A percentile compares a stretch with the other conserved stretches of the same genome.
These are phyloP conservation scores for Tylopilus felleus DNA, from an alignment of 768 basidiomycete species.

Conservation along the genomic window DNA sequence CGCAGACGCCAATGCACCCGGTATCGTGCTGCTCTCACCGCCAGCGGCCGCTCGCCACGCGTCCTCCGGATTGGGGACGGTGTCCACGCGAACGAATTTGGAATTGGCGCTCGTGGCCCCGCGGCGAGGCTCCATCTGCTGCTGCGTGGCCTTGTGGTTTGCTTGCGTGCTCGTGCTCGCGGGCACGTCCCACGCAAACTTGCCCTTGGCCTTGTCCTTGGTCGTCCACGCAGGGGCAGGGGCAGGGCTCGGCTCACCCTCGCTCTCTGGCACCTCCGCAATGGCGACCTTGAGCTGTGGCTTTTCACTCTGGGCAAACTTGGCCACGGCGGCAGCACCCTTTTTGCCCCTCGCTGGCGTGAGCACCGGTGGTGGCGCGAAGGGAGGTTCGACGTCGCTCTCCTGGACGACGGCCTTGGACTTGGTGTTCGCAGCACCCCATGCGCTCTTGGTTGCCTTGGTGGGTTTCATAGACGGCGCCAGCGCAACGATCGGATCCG, in stretches of 20 bases:
- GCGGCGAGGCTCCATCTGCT: slow-evolving; percentile 8
- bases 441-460: slow-evolving; percentile 11
- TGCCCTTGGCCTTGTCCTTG: slow-evolving; percentile 12
- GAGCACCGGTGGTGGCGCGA: background rate
- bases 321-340: background rate
- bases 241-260: background rate
- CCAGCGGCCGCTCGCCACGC: background rate
- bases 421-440: slow-evolving; percentile 22
- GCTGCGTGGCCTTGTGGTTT: slow-evolving; percentile 13
- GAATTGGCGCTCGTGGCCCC: slow-evolving; percentile 1
- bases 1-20: slow-evolving; percentile 4
- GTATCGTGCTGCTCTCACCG: background rate
- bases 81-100: slow-evolving; percentile 14
- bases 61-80: slow-evolving; percentile 15
- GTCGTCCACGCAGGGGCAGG: slow-evolving; percentile 7
- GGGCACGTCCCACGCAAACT: slow-evolving; percentile 13
- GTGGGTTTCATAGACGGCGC: slow-evolving; percentile 10
- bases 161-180: slow-evolving; percentile 4
- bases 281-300: slow-evolving; percentile 19
- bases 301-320: slow-evolving; percentile 1
- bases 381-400: slow-evolving; percentile 9
- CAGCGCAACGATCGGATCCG: slow-evolving; percentile 17
- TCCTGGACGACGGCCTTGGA: slow-evolving; percentile 20
- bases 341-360: slow-evolving; percentile 16
- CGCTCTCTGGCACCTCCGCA: slow-evolving; percentile 22